Evolutionary conservation across 768 basidiomycete species (phyloP).

Genomic region (Tulasnella sp.): DNA sequence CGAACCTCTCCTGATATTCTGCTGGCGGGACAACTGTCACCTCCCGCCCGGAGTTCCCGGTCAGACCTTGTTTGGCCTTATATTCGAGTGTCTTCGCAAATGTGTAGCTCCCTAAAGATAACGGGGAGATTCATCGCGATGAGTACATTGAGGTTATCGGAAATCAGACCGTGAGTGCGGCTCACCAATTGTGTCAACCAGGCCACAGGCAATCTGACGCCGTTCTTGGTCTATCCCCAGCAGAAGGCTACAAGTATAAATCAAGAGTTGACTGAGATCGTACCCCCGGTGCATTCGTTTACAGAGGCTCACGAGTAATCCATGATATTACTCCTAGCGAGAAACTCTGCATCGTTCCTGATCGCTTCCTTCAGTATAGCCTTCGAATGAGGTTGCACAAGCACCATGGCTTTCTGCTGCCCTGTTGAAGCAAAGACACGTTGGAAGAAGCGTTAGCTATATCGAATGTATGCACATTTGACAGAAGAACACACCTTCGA

Average conservation of each 20-base stretch:
- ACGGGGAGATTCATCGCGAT: background rate
- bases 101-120: slow-evolving; percentile 55
- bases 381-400: slow-evolving; percentile 65
- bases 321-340: slow-evolving; percentile 70
- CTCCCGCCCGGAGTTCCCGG: slow-evolving; percentile 46
- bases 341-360: slow-evolving; percentile 57
- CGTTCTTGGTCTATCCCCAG: slow-evolving; percentile 58
- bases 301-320: slow-evolving; percentile 79
- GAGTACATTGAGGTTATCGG: too few species aligned
- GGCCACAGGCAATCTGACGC: slow-evolving; percentile 61
- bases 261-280: too few species aligned
- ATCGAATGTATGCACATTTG: background rate
- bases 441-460: background rate
- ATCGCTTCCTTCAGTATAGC: slow-evolving; percentile 59
- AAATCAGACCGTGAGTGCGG: too few species aligned
- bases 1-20: slow-evolving; percentile 70
- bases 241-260: slow-evolving; percentile 31
- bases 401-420: slow-evolving; percentile 50
- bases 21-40: slow-evolving; percentile 70
- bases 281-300: too few species aligned
- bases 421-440: too few species aligned
- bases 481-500: slow-evolving; percentile 42
- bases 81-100: slow-evolving; percentile 81
- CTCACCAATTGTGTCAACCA: slow-evolving; percentile 73
- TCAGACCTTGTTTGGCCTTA: slow-evolving; percentile 68